These are phyloP conservation scores for Colletotrichum abscissum DNA, from an alignment of 2,329 filamentous ascomycete species.

Conservation along the genomic window DNA sequence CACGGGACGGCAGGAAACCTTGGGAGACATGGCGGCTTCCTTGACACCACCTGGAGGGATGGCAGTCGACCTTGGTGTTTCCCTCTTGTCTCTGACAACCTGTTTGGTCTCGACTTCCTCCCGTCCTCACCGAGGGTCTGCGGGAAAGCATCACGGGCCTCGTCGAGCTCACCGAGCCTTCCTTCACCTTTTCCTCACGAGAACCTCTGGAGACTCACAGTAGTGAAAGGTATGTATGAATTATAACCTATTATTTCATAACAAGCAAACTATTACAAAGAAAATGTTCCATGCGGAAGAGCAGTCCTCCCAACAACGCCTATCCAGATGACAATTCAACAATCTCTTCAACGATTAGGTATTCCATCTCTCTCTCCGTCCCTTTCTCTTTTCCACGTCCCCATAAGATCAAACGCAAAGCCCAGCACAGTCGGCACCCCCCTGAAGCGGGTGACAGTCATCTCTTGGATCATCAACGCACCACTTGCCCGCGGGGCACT, in stretches of 20 bases:
- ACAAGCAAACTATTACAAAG: not conserved
- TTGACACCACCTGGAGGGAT: not conserved
- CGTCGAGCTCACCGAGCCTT: not conserved
- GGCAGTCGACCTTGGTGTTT: not conserved
- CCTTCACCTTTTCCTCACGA: not conserved
- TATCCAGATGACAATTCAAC: not conserved
- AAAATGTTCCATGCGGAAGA: not conserved
- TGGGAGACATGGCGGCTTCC: not conserved
- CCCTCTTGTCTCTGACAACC: not conserved
- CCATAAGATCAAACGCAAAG: conserved; percentile 42
- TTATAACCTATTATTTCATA: not conserved
- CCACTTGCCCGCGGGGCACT: conserved; percentile 40
- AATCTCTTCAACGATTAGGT: not conserved
- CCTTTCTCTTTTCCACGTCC: too few species aligned
- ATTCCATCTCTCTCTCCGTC: not conserved
- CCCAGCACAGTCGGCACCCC: conserved; percentile 45
- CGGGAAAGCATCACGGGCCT: not conserved
- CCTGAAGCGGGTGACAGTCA: conserved; percentile 41
- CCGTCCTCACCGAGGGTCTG: not conserved
- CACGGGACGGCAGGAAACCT: not conserved
- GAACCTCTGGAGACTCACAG: not conserved
- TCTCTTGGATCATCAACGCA: conserved; percentile 46
- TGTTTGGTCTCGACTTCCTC: not conserved
- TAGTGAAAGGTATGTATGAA: not conserved
- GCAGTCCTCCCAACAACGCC: not conserved